Conservation (phyloP, 2,329 filamentous ascomycete species). For the Aureobasidium sp. region DNA sequence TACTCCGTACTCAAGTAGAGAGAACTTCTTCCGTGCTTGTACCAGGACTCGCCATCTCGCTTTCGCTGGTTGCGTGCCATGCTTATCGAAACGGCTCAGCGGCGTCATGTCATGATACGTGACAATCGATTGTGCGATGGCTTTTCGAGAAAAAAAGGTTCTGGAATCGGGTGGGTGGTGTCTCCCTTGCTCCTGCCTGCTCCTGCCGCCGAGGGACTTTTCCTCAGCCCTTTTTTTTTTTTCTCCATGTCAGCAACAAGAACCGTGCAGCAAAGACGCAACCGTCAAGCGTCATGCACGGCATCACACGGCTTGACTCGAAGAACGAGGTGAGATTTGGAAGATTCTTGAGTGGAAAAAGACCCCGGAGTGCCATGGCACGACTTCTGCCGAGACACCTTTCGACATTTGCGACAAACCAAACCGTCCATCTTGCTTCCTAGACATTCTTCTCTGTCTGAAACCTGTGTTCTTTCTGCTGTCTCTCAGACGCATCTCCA, state of each 20-base stretch:
- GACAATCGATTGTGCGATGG: background rate
- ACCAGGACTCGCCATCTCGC: background rate
- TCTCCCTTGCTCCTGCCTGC: background rate
- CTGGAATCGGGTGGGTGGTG: background rate
- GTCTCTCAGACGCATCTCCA: background rate
- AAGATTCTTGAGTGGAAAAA: background rate
- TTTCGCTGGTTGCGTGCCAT: background rate
- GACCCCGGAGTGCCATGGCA: background rate
- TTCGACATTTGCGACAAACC: background rate
- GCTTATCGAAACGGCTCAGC: background rate
- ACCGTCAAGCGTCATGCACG: constrained; percentile 6
- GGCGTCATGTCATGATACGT: background rate
- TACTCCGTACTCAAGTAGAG: background rate
- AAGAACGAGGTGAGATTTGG: background rate
- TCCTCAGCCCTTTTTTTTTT: background rate
- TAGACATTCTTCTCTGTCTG: background rate
- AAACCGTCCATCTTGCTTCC: background rate
- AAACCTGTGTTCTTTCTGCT: background rate
- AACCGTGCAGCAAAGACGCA: background rate
- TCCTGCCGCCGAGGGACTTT: background rate
- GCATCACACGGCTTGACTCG: constrained; percentile 2
- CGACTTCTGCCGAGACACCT: background rate
- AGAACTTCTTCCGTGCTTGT: background rate
- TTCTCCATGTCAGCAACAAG: background rate
- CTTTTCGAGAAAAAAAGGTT: background rate